Percentiles rank a stretch among this genome's conserved stretches.
These are phyloP conservation scores for Heliamphora pulchella DNA, from an alignment of 179 eudicot genomes.

Conservation along the genomic window DNA sequence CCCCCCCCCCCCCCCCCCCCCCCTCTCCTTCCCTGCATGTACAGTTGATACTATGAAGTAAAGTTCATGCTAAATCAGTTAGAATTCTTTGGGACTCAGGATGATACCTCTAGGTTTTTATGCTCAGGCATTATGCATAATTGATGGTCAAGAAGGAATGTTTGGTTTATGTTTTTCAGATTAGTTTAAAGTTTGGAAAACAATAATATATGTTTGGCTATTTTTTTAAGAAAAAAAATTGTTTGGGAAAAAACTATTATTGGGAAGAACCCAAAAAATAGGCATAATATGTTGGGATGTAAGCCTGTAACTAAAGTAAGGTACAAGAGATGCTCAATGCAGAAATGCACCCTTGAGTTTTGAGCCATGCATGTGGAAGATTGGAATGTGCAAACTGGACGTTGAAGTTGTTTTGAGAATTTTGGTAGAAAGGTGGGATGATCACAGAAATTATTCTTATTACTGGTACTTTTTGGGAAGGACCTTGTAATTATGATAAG, in stretches of 20 bases:
- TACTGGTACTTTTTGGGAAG: background rate
- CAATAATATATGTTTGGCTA: background rate
- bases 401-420: background rate
- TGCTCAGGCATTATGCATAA: background rate
- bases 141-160: background rate
- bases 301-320: background rate
- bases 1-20: too few relatives aligned
- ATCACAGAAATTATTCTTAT: too few relatives aligned
- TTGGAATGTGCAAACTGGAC: background rate
- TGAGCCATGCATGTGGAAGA: background rate
- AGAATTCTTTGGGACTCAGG: too few relatives aligned
- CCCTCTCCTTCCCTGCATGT: background rate
- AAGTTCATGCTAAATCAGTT: constrained; percentile 10
- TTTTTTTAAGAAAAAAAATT: background rate
- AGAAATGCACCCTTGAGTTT: background rate
- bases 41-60: background rate
- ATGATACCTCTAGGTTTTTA: background rate
- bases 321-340: background rate
- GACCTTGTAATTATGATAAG: too few relatives aligned
- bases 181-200: background rate
- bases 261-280: background rate
- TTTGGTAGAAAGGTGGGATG: background rate
- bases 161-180: constrained; percentile 8
- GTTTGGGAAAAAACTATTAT: background rate
- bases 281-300: background rate